Conservation (phyloP, 768 basidiomycete species). For the Mycena venus region DNA sequence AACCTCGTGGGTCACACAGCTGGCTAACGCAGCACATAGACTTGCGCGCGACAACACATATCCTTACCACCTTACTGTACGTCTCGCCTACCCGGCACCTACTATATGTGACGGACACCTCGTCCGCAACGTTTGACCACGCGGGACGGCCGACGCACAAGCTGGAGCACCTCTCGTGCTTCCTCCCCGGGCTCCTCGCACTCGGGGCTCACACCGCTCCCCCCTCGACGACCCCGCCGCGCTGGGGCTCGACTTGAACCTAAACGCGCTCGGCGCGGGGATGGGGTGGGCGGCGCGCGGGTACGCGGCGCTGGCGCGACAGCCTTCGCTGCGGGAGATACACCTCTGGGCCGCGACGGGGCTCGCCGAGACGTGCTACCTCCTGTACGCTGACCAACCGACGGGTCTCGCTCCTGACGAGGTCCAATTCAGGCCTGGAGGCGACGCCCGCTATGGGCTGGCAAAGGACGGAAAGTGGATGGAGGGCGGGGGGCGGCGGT, state of each 20-base stretch:
- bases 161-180: conserved; percentile 85
- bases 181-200: conserved; percentile 81
- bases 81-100: conserved; percentile 74
- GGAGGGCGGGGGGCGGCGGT: conserved; percentile 46
- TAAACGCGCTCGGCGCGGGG: conserved; percentile 56
- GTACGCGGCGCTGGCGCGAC: conserved; percentile 54
- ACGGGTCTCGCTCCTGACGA: conserved; percentile 79
- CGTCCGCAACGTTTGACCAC: conserved; percentile 42
- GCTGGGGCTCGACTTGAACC: conserved; percentile 59
- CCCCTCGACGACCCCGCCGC: conserved; percentile 64
- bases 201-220: conserved; percentile 76
- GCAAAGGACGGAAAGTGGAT: conserved; percentile 35
- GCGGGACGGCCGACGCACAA: conserved; percentile 56
- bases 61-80: conserved; percentile 76
- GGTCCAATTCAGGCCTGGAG: conserved; percentile 53
- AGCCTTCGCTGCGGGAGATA: conserved; percentile 67
- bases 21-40: conserved; percentile 55
- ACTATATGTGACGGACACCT: conserved; percentile 76
- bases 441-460: conserved; percentile 32
- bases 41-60: conserved; percentile 70
- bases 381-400: conserved; percentile 79
- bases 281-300: conserved; percentile 51
- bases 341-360: conserved; percentile 86
- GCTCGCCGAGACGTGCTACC: conserved; percentile 78
- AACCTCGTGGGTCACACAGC: background rate